Evolutionary conservation across 129 eudicot genomes (phyloP).

Genomic region (Artemisia annua): DNA sequence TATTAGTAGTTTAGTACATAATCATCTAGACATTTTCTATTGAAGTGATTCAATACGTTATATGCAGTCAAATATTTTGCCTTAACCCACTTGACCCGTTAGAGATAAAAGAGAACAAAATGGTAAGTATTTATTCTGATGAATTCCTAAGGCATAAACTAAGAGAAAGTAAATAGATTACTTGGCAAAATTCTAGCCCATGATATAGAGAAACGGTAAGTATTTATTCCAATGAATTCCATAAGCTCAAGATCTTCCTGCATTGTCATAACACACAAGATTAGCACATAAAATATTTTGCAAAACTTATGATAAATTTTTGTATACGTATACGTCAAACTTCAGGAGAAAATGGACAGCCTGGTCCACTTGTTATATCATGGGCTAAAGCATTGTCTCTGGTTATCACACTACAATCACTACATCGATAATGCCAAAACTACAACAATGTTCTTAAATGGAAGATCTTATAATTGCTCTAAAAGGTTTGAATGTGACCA

Average conservation of each 20-base stretch:
- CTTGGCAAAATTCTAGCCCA: slow-evolving; percentile 85
- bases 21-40: too few relatives aligned
- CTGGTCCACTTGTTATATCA: neutral
- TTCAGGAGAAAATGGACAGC: neutral
- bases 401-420: slow-evolving; percentile 14
- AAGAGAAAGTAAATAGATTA: slow-evolving; percentile 29
- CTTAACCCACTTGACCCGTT: too few relatives aligned
- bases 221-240: slow-evolving; percentile 61
- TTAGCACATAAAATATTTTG: neutral
- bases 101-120: too few relatives aligned
- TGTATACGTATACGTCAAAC: neutral
- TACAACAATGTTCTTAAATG: neutral
- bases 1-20: too few relatives aligned
- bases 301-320: slow-evolving; percentile 5
- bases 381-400: neutral
- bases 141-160: neutral
- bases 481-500: too few relatives aligned
- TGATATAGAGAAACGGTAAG: slow-evolving; percentile 75
- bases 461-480: neutral
- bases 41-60: too few relatives aligned
- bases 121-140: too few relatives aligned
- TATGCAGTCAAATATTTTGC: too few relatives aligned
- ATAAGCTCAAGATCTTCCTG: slow-evolving; percentile 73
- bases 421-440: slow-evolving; percentile 8
- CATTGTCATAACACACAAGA: slow-evolving; percentile 1